Evolutionary conservation across 495 filamentous ascomycete species (phyloP).

Genomic region (Neurospora sp.): DNA sequence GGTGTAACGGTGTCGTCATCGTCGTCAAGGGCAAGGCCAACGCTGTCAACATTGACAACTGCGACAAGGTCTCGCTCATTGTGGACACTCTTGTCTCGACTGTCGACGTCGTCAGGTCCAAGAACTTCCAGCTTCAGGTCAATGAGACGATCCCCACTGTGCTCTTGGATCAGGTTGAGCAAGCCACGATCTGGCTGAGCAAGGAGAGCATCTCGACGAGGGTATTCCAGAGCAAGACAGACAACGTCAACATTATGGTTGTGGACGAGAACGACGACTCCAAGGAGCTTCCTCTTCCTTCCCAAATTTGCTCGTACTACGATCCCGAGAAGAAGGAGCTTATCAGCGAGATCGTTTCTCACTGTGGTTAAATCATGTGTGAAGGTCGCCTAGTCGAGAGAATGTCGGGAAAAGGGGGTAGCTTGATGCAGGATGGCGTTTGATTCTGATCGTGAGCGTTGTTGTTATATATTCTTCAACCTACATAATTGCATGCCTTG

Average conservation of each 20-base stretch:
- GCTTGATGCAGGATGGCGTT: background rate
- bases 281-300: constrained; percentile 73
- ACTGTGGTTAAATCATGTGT: constrained; percentile 49
- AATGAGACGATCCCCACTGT: constrained; percentile 75
- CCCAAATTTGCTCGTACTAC: constrained; percentile 77
- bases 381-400: background rate
- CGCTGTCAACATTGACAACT: constrained; percentile 88
- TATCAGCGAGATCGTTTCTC: constrained; percentile 82
- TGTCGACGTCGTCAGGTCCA: constrained; percentile 87
- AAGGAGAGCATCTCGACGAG: constrained; percentile 67
- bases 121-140: constrained; percentile 87
- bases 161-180: constrained; percentile 86
- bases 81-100: constrained; percentile 83
- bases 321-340: constrained; percentile 57
- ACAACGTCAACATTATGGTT: constrained; percentile 76
- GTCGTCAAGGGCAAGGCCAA: constrained; percentile 88
- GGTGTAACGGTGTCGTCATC: constrained; percentile 83
- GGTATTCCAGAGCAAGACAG: constrained; percentile 79
- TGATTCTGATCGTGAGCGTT: background rate
- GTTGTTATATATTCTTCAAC: background rate
- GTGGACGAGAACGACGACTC: constrained; percentile 65
- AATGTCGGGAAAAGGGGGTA: background rate
- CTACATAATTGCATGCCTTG: background rate
- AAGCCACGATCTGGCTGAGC: constrained; percentile 74
- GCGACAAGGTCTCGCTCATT: constrained; percentile 68